Evolutionary conservation across 495 filamentous ascomycete genomes (phyloP), one percentile per base, ranked within the genome.

Genomic region (Cudoniella acicularis): DNA sequence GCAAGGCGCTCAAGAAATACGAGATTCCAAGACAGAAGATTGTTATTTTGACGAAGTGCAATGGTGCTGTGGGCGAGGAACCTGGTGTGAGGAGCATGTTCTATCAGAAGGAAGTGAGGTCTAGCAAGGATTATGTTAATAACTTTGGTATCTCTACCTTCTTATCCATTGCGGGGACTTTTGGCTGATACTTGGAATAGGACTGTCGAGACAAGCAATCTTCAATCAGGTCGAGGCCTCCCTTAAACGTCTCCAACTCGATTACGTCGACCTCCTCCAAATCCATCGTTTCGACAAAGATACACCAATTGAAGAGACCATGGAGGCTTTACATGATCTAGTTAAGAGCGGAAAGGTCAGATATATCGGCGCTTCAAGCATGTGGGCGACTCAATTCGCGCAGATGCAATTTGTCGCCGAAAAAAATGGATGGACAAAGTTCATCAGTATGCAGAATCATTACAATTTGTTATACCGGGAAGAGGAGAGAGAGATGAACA

Each of bases 401-500:
- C 71, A 71, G 51, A 71, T 88, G 66, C 88, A 89, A 69, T 85
- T 82, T 61, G 76, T 72, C 10, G 83, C 83, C 13, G 80, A 84
- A 64, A 73, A 69, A 66, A 77, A 89, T 62, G 80, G 83, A 17
- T 91, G 85, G 86, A 89, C 87, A 2, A 84, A 85, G 69, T 91
- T 90, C 65, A 71, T 90, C 57, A 81, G 77, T 18, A 91, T 91
- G 88, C 88, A 92, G 73, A 89, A 89, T 68, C 77, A 81, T 47
- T 84, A 91, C 62, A 91, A 87, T 71, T 72, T 89, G 25, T 72
- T 85, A 4, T 91, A 91, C 68, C 75, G 87, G 8, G 87, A 92
- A 72, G 88, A 92, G 63, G 88, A 92, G 73, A 73, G 85, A 23
- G 88, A 91, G 73, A 91, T 91, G 87, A 85, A 78, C 63, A 75